phyloP scores from a whole-genome alignment of 225 moss, liverwort and hornwort genomes.

The Lunularia cruciata region DNA sequence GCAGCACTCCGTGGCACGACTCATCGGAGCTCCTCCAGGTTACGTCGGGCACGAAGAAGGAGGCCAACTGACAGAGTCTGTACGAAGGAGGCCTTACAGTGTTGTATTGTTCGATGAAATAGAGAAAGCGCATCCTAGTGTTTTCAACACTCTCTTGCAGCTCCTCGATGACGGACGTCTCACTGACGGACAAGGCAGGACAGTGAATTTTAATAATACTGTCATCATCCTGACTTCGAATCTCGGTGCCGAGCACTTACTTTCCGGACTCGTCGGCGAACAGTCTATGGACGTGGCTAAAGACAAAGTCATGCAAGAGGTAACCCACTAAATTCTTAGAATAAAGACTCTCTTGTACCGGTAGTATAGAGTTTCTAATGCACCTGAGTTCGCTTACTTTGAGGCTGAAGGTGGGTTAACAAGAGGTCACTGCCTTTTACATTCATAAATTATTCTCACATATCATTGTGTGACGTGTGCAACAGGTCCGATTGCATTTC shows the following conservation, averaged over 20 bases:
- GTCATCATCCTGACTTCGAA: constrained; percentile 94
- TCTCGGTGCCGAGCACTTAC: constrained; percentile 84
- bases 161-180: constrained; percentile 91
- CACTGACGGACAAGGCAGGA: constrained; percentile 91
- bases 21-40: constrained; percentile 97
- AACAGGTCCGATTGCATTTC: constrained; percentile 66
- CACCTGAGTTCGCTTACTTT: no score
- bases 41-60: constrained; percentile 96
- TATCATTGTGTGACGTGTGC: not conserved
- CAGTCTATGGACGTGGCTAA: constrained; percentile 65
- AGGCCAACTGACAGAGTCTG: constrained; percentile 89
- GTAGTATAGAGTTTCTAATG: no score
- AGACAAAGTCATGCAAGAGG: constrained; percentile 74
- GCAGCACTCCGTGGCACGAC: constrained; percentile 83
- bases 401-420: no score
- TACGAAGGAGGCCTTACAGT: constrained; percentile 81
- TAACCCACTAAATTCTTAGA: not conserved
- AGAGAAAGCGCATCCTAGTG: constrained; percentile 80
- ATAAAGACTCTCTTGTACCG: not conserved
- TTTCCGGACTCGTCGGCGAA: constrained; percentile 65
- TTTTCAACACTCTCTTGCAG: constrained; percentile 93
- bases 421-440: no score
- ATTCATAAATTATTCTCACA: not conserved
- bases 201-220: constrained; percentile 86
- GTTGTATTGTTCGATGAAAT: constrained; percentile 92